Evolutionary conservation across 495 filamentous ascomycete genomes (phyloP), one percentile per base, ranked within the genome.

Genomic region (Astrothelium subdiscretum): DNA sequence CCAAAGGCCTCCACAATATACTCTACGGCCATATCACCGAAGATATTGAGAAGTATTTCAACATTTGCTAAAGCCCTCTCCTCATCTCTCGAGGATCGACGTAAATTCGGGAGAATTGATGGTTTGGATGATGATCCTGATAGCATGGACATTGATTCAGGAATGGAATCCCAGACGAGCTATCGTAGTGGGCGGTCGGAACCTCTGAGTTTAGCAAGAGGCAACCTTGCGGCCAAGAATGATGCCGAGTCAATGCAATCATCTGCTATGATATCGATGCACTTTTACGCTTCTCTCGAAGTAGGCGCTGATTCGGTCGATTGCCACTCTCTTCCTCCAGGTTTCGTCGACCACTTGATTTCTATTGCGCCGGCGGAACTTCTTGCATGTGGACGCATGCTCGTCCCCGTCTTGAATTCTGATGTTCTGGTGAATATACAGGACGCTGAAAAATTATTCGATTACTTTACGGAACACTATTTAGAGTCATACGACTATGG

Each of bases 141-240:
- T 66, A 65, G 75, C 15, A 91, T 95, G 88, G 91, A 96, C 62
- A 69, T 95, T 26, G 91, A 96, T 65, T 83, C 87, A 59, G 81
- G 80, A 15, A 85, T 91, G 31, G 80, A 83, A 31, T 79, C 79
- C 2, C 78, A 84, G 54, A 68, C 70, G 54, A 85, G 79, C 64
- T 77, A 77, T 42, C 72, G 63, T 54, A 78, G 74, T 69, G 43
- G 65, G 22, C 68, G 69, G 2, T 65, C 70, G 18, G 74, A 70
- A 43, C 62, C 59, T 27, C 51, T 67, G 20, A 68, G 73, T 1
- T 67, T 83, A 32, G 74, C 79, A 22, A 72, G 85, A 60, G 69
- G 77, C 60, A 75, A 84, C 61, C 63, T 79, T 44, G 65, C 71
- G 0, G 71, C 83, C 27, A 64, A 74, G 60, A 71, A 79, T 35